Evolutionary conservation across 768 basidiomycete species (phyloP), one percentile per base, ranked within the genome.

Genomic region (Kwoniella sp.): DNA sequence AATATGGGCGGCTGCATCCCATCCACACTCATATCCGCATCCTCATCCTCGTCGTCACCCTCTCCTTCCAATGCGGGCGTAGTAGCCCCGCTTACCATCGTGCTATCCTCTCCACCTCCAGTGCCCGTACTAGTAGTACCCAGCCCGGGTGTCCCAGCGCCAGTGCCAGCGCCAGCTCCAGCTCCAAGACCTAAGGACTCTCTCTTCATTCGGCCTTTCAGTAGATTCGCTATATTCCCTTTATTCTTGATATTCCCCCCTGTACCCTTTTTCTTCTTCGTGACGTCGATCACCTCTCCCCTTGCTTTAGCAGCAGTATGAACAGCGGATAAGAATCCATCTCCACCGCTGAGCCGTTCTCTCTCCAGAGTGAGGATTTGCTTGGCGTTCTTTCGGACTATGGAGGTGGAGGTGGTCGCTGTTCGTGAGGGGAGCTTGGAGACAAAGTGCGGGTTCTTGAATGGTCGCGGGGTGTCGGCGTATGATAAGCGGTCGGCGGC

Each of bases 291-390:
- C 2, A 65, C 55, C 56, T 76, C 74, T 4, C 74, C 74, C 19
- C 72, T 49, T 13, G 64, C 64, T 46, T 68, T 71, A 29, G 67
- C 68, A 6, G 61, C 64, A 2, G 68, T 67, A 40, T 76, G 74
- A 22, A 37, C 52, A 8, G 74, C 69, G 0, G 68, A 60, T 13
- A 76, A 51, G 33, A 77, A 77, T 8, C 75, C 75, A 50, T 77
- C 71, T 4, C 75, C 75, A 13, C 75, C 75, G 3, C 63, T 60
- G 0, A 69, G 30, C 3, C 75, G 29, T 58, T 77, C 75, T 5
- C 75, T 59, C 51, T 79, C 78, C 1, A 77, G 58, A 19, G 57
- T 58, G 1, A 77, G 64, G 55, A 79, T 73, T 58, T 79, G 78
- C 57, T 78, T 79, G 36, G 69, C 68, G 55, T 77, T 78, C 53